Evolutionary conservation across 805 yeast genomes (phyloP).

Genomic region (Saccharomyces eubayanus): DNA sequence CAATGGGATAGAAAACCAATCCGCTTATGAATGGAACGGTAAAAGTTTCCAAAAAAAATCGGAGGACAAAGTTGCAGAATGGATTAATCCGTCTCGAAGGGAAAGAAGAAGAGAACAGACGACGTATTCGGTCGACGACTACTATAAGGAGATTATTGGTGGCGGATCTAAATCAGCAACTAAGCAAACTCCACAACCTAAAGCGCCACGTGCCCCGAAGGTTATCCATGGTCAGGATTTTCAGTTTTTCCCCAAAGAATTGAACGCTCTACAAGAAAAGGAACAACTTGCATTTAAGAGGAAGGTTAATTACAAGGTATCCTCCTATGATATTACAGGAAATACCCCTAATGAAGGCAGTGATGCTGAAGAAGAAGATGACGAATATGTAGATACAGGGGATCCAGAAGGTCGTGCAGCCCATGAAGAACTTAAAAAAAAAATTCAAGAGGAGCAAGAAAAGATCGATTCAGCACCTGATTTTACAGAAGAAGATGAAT

Average conservation of each 20-base stretch:
- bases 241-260: conserved; percentile 57
- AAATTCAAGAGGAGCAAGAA: conserved; percentile 39
- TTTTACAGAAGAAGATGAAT: conserved; percentile 54
- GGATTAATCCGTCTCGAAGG: conserved; percentile 60
- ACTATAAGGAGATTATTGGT: conserved; percentile 58
- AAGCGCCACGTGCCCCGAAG: conserved; percentile 54
- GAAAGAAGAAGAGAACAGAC: conserved; percentile 69
- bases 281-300: conserved; percentile 60
- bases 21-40: conserved; percentile 97
- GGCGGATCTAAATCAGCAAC: conserved; percentile 17
- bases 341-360: conserved; percentile 42
- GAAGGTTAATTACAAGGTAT: conserved; percentile 49
- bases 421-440: conserved; percentile 8
- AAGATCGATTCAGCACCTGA: conserved; percentile 48
- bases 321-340: conserved; percentile 52
- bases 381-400: conserved; percentile 3
- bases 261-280: conserved; percentile 46
- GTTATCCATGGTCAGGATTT: conserved; percentile 57
- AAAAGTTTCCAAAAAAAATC: conserved; percentile 44
- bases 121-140: conserved; percentile 67
- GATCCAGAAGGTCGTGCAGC: conserved; percentile 4
- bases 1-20: conserved; percentile 59
- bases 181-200: conserved; percentile 36
- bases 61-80: conserved; percentile 36
- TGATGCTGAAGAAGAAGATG: conserved; percentile 40